Percentiles rank a stretch among this genome's conserved stretches.
These are phyloP conservation scores for Penicillium olsonii DNA, from an alignment of 2,329 filamentous ascomycete species.

Conservation along the genomic window DNA sequence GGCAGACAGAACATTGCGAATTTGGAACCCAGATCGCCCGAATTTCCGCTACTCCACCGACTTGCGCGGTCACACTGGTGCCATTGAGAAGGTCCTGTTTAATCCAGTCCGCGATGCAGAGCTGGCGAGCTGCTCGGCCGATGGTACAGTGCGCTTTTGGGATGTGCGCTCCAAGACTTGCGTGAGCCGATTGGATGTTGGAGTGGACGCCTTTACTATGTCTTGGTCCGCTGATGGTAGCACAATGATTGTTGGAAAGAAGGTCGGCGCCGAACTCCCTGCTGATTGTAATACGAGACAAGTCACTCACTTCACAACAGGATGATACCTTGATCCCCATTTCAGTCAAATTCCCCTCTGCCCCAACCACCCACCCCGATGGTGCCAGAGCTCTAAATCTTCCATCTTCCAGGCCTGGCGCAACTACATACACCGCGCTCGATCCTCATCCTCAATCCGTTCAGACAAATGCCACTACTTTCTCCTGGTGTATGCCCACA, in stretches of 20 bases:
- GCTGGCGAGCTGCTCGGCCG: constrained; percentile 51
- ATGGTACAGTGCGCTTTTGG: constrained; percentile 54
- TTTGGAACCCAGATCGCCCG: constrained; percentile 73
- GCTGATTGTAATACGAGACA: too few relatives aligned
- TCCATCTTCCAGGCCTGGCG: constrained; percentile 16
- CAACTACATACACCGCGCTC: constrained; percentile 41
- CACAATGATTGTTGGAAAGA: constrained; percentile 49
- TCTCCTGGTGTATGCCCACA: constrained; percentile 45
- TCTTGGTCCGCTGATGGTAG: constrained; percentile 52
- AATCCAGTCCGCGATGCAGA: constrained; percentile 53
- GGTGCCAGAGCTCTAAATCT: constrained; percentile 9
- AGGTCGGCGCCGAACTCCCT: constrained; percentile 44
- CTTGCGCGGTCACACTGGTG: constrained; percentile 49
- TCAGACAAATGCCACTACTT: constrained; percentile 52
- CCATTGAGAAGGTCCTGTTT: constrained; percentile 52
- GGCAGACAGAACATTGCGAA: constrained; percentile 82
- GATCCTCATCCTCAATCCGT: constrained; percentile 46
- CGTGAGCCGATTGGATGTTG: constrained; percentile 50
- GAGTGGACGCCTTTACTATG: constrained; percentile 52
- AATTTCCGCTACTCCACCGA: constrained; percentile 51
- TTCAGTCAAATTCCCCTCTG: constrained; percentile 43
- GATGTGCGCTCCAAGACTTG: constrained; percentile 53
- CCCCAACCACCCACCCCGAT: constrained; percentile 32
- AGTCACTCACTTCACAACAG: constrained; percentile 26
- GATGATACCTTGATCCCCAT: constrained; percentile 51